Base-by-base conservation (phyloP, 495 filamentous ascomycete species). In the Penicillium alfredii region DNA sequence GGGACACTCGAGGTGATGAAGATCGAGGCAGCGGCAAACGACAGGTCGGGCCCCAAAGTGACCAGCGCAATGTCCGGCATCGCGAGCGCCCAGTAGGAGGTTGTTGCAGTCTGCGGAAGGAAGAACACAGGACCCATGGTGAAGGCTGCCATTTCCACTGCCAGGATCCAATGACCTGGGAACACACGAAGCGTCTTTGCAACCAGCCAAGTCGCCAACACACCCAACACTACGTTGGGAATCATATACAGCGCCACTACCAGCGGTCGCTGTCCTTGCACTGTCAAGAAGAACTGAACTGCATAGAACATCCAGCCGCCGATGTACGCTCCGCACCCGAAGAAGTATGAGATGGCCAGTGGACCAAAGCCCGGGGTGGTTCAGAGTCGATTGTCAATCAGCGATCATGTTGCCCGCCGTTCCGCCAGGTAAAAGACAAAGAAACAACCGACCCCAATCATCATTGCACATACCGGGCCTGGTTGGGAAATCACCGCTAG, bases 251-350 rank as follows among this genome's bases (percentile, higher is more conserved):
- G 41, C 0, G 63, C 66, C 2, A 61, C 53, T 0, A 51, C 61
- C 12, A 72, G 49, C 0, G 67, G 60, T 0, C 40, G 49, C 0
- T 53, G 55, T 4, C 58, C 51, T 21, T 70, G 66, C 11, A 67
- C 63, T 4, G 58, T 53, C 7, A 68, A 49, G 57, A 64, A 70
- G 43, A 71, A 72, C 17, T 68, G 66, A 8, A 72, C 56, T 8
- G 63, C 66, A 29, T 65, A 72, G 35, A 71, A 70, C 28, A 69
- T 66, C 66, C 66, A 72, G 6, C 55, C 57, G 2, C 66, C 68
- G 30, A 59, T 59, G 51, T 45, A 70, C 3, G 53, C 56, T 4
- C 66, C 68, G 19, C 66, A 72, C 2, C 64, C 66, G 1, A 72
- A 49, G 42, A 69, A 66, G 32, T 71, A 72, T 2, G 67, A 53